A percentile compares a stretch with the other conserved stretches of the same genome.
These are phyloP conservation scores for Citrus reticulata DNA, from an alignment of 345 rosid genomes.

Conservation along the genomic window DNA sequence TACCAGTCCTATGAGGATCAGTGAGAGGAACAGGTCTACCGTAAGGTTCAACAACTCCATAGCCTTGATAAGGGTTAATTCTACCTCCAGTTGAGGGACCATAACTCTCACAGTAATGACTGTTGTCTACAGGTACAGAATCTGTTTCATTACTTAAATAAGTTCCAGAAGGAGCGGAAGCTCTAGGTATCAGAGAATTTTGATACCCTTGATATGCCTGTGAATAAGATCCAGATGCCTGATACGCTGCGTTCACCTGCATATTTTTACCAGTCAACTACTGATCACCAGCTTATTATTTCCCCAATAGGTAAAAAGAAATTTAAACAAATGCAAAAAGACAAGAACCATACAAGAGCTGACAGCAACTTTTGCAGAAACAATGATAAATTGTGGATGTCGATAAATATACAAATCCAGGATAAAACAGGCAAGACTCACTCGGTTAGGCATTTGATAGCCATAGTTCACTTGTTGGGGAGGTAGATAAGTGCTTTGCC, in stretches of 20 bases:
- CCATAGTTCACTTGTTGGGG: neutral
- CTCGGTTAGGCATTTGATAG: slow-evolving; percentile 9
- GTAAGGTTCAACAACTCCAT: neutral
- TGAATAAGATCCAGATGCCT: neutral
- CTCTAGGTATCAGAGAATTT: slow-evolving; percentile 1
- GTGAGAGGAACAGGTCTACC: neutral
- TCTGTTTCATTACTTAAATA: neutral
- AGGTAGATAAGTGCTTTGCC: slow-evolving; percentile 13
- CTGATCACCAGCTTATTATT: neutral
- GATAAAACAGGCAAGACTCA: slow-evolving; percentile 4
- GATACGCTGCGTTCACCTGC: slow-evolving; percentile 11
- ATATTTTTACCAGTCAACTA: neutral
- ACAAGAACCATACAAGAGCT: neutral
- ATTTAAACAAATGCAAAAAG: neutral
- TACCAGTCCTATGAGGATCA: neutral
- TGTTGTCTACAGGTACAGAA: neutral
- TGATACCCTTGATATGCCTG: slow-evolving; percentile 14
- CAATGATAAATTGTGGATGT: neutral
- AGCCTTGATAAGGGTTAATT: slow-evolving; percentile 6
- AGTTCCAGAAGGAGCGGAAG: slow-evolving; percentile 5
- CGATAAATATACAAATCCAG: neutral
- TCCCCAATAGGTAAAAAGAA: neutral
- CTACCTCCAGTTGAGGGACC: slow-evolving; percentile 9
- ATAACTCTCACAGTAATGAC: neutral
- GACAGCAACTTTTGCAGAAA: neutral